A percentile compares a stretch with the other conserved stretches of the same genome.
Conservation (phyloP, 805 yeast genomes). For the Candida ascalaphidarum region DNA sequence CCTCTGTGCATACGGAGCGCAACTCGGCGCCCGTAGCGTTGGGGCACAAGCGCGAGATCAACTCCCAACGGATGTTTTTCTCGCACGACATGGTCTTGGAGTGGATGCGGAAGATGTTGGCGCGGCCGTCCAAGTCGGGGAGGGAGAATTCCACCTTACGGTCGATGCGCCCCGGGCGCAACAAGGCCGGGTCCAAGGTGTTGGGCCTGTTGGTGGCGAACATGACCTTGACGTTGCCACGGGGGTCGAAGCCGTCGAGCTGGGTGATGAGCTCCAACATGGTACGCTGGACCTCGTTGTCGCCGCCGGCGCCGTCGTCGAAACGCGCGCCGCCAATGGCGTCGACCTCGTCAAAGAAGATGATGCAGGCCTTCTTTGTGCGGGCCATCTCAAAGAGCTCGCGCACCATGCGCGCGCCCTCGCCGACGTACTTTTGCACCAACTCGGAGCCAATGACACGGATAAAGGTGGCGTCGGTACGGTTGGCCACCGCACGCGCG, state of each 20-base stretch:
- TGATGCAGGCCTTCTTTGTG: conserved; percentile 95
- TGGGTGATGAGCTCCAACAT: conserved; percentile 98
- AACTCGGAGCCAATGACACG: conserved; percentile 97
- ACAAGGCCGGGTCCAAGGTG: conserved; percentile 93
- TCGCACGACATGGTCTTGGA: conserved; percentile 97
- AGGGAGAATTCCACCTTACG: conserved; percentile 95
- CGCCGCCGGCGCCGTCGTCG: conserved; percentile 99
- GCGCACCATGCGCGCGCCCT: conserved; percentile 99
- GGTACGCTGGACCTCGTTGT: conserved; percentile 97
- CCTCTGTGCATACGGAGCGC: conserved; percentile 97
- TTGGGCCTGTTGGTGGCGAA: conserved; percentile 98
- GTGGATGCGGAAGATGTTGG: conserved; percentile 94
- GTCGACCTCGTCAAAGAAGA: conserved; percentile 96
- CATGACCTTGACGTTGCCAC: conserved; percentile 99
- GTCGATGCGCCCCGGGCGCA: conserved; percentile 98
- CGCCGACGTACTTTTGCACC: conserved; percentile 98
- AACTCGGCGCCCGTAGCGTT: conserved; percentile 98
- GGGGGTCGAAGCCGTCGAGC: conserved; percentile 96
- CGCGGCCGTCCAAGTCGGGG: conserved; percentile 97
- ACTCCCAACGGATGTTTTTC: conserved; percentile 96
- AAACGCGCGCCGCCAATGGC: conserved; percentile 99
- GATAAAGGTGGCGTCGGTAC: conserved; percentile 98
- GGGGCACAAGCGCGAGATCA: conserved; percentile 94
- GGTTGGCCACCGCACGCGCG: conserved; percentile 98
- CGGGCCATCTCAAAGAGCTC: conserved; percentile 99